Base-by-base conservation (phyloP, 805 yeast species). In the Yamadazyma phyllophila region DNA sequence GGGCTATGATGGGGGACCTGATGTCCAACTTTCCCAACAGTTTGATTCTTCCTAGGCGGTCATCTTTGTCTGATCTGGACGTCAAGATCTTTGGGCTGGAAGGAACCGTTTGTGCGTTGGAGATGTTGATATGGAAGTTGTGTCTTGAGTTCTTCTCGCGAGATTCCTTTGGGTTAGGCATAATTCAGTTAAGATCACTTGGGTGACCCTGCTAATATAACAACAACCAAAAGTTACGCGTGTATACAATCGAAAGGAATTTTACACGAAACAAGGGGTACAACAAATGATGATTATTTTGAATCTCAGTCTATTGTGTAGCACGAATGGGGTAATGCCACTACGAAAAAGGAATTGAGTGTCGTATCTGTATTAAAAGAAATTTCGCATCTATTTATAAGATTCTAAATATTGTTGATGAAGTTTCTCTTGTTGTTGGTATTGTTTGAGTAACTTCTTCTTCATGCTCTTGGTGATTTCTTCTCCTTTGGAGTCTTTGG, bases 381-480 rank as follows among this genome's bases (percentile, higher is more conserved):
- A 20, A 34, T 13, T 34, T 15, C 17, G n/a, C 10, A n/a, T 33
- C 32, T 34, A 34, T 15, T 41, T 33, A 17, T 36, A 40, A 17
- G 40, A 34, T 4, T 36, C 37, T 29, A 44, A 54, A 50, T 79
- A 89, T 58, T 85, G 89, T 26, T 83, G 82, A 62, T 90, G 81
- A 31, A 91, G 74, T 72, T 90, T 90, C 60, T 82, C 82, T 63
- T 94, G 99, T 39, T 77, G 83, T 44, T 83, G 88, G 65, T 80
- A 82, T 59, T 76, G 84, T 69, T 94, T 94, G 50, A 71, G 65
- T 54, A 94, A 71, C 69, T 92, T 92, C 78, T 94, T 94, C 49
- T 73, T 72, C 69, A 84, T 81, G 62, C 96, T 87, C 71, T 94
- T 94, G 34, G 94, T 77, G 5, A 94, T 76, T 52, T 86, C 94